Evolutionary conservation across 371 early-diverging fungal genomes (phyloP), one percentile per base, ranked within the genome.

Genomic region (Rhizopus arrhizus): DNA sequence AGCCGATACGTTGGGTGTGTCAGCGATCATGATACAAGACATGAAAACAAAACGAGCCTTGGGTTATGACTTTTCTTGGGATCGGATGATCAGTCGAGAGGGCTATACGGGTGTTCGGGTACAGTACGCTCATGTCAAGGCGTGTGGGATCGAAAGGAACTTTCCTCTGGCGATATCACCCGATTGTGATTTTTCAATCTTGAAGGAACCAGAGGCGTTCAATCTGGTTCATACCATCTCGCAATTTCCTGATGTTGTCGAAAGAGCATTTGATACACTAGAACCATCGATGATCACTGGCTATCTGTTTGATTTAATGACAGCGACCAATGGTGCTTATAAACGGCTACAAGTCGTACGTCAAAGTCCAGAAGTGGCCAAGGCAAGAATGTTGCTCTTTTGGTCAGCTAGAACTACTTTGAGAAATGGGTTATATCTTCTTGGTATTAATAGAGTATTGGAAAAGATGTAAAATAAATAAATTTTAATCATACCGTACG

Each of bases 41-140:
- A 94, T 99, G 87, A 77, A 84, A 43, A 90, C 96, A 15, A 89
- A 90, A 62, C 85, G 99, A 40, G 80, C 82, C 55, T 96, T 96
- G 78, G 95, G 97, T 66, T 99, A 99, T 69, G 88, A 87, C 28
- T 98, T 99, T 77, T 86, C 92, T 62, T 95, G 95, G 93, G 86
- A 90, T 64, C 86, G 95, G 43, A 96, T 98, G 90, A 87, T 94
- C 29, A 89, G 91, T 64, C 89, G 94, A 53, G 92, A 91, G 53
- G 99, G 98, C 36, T 95, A 95, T 73, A 99, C 99, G 1, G 99
- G 99, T 3, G 94, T 98, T 6, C 99, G 96, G 76, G 74, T 99
- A 8, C 99, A 99, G 80, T 99, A 91, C 73, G 92, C 97, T 12
- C 92, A 97, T 77, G 91, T 97, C 10, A 89, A 95, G 40, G 82